Evolutionary conservation across 805 yeast genomes (phyloP).

Genomic region (Cyberlindnera sargentensis): DNA sequence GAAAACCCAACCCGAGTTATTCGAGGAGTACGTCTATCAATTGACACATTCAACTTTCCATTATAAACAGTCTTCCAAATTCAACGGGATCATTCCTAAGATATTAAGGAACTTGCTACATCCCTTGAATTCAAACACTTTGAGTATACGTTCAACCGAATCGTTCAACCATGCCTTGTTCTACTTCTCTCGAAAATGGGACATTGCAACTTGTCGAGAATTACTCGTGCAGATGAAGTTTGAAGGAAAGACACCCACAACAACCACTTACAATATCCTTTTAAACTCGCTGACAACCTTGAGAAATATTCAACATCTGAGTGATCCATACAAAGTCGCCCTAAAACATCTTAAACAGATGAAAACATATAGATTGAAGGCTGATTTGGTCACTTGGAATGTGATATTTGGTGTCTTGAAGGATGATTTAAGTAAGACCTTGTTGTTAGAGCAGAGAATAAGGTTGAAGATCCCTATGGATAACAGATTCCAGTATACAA

Average conservation of each 20-base stretch:
- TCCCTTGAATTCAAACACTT: constrained; percentile 29
- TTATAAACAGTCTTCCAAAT: constrained; percentile 29
- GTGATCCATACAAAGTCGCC: constrained; percentile 24
- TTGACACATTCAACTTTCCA: constrained; percentile 32
- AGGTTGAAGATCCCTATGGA: constrained; percentile 27
- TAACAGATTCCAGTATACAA: constrained; percentile 19
- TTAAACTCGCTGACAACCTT: constrained; percentile 24
- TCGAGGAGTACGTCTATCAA: constrained; percentile 28
- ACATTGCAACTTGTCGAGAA: constrained; percentile 34
- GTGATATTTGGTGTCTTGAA: constrained; percentile 26
- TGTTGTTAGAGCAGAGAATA: constrained; percentile 27
- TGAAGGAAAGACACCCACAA: constrained; percentile 27
- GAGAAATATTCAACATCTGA: constrained; percentile 23
- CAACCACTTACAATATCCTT: constrained; percentile 33
- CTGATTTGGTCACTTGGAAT: constrained; percentile 34
- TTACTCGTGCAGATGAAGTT: constrained; percentile 34
- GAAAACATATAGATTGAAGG: constrained; percentile 22
- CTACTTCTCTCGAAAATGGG: constrained; percentile 31
- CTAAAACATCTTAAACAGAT: constrained; percentile 26
- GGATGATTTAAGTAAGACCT: constrained; percentile 27
- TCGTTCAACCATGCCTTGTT: constrained; percentile 34
- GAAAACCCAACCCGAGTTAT: constrained; percentile 16
- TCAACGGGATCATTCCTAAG: constrained; percentile 31
- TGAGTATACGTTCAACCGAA: constrained; percentile 24
- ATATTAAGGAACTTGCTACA: constrained; percentile 33